Conservation (phyloP, 768 basidiomycete species). For the Collybia mongolica region DNA sequence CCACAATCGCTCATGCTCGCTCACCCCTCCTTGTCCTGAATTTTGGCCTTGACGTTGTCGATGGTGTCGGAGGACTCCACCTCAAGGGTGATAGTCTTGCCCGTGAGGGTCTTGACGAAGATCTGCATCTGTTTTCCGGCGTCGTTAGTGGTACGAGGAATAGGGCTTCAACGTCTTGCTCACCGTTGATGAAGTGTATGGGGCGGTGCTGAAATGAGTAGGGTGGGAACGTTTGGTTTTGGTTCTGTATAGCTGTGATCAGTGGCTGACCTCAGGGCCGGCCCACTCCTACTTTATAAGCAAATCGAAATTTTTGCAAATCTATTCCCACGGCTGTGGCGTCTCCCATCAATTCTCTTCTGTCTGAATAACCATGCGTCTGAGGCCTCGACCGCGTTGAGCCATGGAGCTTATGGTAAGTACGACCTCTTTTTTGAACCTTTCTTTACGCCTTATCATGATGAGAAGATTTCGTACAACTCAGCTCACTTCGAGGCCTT, state of each 20-base stretch:
- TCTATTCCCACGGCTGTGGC: too few species aligned
- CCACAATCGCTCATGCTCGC: constrained; percentile 19
- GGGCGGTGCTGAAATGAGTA: constrained; percentile 1
- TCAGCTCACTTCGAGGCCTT: constrained; percentile 68
- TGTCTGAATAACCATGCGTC: too few species aligned
- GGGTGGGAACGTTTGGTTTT: constrained; percentile 14
- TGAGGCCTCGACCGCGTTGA: too few species aligned
- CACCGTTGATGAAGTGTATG: constrained; percentile 23
- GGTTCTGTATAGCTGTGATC: constrained; percentile 20
- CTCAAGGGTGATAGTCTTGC: constrained; percentile 98
- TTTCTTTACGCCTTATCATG: not conserved
- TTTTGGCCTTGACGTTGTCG: constrained; percentile 88
- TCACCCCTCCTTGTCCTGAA: constrained; percentile 59
- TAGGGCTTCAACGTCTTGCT: constrained; percentile 17
- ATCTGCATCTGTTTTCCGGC: constrained; percentile 44
- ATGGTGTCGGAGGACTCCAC: constrained; percentile 96
- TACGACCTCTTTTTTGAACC: too few species aligned
- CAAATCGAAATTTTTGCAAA: too few species aligned
- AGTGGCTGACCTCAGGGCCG: constrained; percentile 43
- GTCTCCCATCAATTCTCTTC: too few species aligned
- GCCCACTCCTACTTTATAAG: constrained; percentile 1
- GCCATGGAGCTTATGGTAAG: too few species aligned
- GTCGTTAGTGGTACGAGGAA: constrained; percentile 12
- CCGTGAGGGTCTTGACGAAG: constrained; percentile 81
- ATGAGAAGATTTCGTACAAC: constrained; percentile 29